Evolutionary conservation across 768 basidiomycete genomes (phyloP).

Genomic region (Hysterangium stoloniferum): DNA sequence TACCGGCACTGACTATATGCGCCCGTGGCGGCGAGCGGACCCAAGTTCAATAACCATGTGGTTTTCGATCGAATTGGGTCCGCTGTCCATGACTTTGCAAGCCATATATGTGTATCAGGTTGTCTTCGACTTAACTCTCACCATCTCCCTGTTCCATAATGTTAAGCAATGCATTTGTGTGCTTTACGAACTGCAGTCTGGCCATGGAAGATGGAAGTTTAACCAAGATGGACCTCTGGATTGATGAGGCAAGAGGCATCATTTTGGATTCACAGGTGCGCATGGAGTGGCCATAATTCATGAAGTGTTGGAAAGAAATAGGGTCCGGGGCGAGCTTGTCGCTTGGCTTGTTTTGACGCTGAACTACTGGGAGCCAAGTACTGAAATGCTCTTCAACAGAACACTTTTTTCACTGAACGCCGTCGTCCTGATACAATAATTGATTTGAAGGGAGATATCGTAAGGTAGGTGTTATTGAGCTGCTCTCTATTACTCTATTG

Average conservation of each 20-base stretch:
- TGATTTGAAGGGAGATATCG: constrained; percentile 68
- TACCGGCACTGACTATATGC: no score
- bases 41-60: no score
- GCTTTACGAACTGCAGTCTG: constrained; percentile 83
- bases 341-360: no score
- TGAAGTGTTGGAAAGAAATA: no score
- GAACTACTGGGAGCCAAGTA: background rate
- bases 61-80: no score
- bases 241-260: constrained; percentile 64
- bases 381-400: constrained; percentile 29
- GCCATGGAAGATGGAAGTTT: constrained; percentile 74
- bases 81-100: no score
- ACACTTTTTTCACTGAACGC: constrained; percentile 56
- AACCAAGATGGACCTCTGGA: constrained; percentile 70
- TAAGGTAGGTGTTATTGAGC: constrained; percentile 39
- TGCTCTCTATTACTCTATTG: constrained; percentile 3
- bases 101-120: no score
- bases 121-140: no score
- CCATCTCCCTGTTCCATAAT: no score
- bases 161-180: constrained; percentile 65
- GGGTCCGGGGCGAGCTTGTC: no score
- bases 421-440: constrained; percentile 56
- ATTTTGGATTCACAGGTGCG: constrained; percentile 77
- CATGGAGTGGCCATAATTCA: no score
- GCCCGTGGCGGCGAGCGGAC: no score